A percentile compares a stretch with the other conserved stretches of the same genome.
These are phyloP conservation scores for Dryas alaskensis DNA, from an alignment of 306 rosid genomes.

Conservation along the genomic window DNA sequence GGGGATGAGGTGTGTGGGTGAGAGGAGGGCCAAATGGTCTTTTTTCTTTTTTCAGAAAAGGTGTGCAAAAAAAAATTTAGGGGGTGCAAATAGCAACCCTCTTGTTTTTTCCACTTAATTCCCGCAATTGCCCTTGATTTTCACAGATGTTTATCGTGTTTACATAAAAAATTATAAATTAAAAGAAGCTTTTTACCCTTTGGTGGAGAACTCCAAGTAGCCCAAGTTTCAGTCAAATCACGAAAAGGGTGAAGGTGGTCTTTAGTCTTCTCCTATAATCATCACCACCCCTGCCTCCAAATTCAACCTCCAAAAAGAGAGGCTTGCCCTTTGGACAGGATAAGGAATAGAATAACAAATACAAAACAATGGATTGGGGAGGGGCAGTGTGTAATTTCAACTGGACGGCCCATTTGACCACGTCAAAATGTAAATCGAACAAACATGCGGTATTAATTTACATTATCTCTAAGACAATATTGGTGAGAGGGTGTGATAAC, in stretches of 20 bases:
- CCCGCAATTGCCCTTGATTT: too few species aligned
- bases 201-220: constrained; percentile 1
- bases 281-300: not conserved
- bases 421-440: constrained; percentile 5
- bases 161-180: too few species aligned
- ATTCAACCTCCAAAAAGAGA: not conserved
- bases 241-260: not conserved
- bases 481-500: not conserved
- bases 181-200: not conserved
- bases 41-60: too few species aligned
- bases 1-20: too few species aligned
- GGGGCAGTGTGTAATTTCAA: not conserved
- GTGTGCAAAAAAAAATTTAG: too few species aligned
- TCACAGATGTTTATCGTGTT: too few species aligned
- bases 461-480: constrained; percentile 13
- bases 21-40: too few species aligned
- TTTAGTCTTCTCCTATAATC: not conserved
- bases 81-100: not conserved
- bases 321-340: not conserved
- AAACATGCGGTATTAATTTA: not conserved
- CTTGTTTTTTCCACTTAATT: not conserved
- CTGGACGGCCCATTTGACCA: constrained; percentile 6
- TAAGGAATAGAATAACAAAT: not conserved
- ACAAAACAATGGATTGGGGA: too few species aligned
- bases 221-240: constrained; percentile 22